These are phyloP conservation scores for Aspergillus glaucus DNA, from an alignment of 2,329 filamentous ascomycete genomes.

Conservation along the genomic window DNA sequence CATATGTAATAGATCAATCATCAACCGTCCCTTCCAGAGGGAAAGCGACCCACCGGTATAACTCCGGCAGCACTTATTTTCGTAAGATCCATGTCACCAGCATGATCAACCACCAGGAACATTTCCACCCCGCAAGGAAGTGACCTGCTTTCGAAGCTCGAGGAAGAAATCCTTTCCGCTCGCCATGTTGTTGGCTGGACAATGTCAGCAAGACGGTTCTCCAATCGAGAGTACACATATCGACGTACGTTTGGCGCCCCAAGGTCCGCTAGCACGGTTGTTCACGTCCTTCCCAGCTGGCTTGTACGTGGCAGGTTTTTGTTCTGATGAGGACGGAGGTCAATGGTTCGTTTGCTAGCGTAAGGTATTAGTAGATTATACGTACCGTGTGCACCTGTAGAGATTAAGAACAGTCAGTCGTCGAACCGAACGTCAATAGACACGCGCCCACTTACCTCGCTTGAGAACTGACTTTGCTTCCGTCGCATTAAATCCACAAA, in stretches of 20 bases:
- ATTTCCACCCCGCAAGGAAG: constrained; percentile 30
- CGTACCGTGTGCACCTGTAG: constrained; percentile 26
- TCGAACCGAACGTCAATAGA: constrained; percentile 1
- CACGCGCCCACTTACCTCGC: constrained; percentile 25
- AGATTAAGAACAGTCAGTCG: constrained; percentile 1
- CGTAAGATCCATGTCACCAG: not conserved
- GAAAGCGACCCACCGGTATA: not conserved
- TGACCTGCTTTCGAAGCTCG: constrained; percentile 44
- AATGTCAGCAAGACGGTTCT: constrained; percentile 4
- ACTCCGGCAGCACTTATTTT: not conserved
- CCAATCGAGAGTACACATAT: not conserved
- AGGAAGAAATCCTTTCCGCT: constrained; percentile 46
- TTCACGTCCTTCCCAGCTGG: constrained; percentile 30
- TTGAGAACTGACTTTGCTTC: constrained; percentile 38
- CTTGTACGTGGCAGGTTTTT: constrained; percentile 35
- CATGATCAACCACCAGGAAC: constrained; percentile 29
- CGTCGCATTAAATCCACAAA: constrained; percentile 38
- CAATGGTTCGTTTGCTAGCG: not conserved
- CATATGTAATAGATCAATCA: not conserved
- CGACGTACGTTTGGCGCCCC: constrained; percentile 40
- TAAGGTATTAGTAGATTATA: not conserved
- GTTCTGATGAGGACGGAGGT: constrained; percentile 17
- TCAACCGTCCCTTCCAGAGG: not conserved
- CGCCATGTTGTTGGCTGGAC: constrained; percentile 42
- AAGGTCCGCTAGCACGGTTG: constrained; percentile 34